Evolutionary conservation across 441 rosid species (phyloP).

Genomic region (Erysimum cheiri): DNA sequence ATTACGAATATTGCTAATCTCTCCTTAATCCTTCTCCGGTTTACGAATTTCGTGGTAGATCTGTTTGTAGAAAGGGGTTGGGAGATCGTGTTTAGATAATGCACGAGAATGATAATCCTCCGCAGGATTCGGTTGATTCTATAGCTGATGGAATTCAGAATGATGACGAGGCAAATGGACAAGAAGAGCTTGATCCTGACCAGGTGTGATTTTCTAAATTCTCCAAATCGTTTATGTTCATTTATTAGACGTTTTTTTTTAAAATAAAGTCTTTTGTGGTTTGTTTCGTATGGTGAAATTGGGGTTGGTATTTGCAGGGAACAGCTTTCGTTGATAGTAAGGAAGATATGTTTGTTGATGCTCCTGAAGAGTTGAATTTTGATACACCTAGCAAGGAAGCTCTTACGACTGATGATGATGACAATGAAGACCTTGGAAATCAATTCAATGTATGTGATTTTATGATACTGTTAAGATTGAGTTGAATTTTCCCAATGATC

Average conservation of each 20-base stretch:
- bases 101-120: constrained; percentile 55
- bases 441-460: constrained; percentile 53
- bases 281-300: background rate
- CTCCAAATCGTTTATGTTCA: background rate
- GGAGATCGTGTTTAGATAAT: constrained; percentile 45
- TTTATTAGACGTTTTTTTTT: background rate
- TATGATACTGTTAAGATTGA: too few relatives aligned
- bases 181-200: constrained; percentile 39
- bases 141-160: constrained; percentile 31
- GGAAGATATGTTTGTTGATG: constrained; percentile 95
- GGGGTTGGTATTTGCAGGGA: constrained; percentile 15
- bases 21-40: background rate
- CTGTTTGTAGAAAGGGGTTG: constrained; percentile 33
- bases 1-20: constrained; percentile 4
- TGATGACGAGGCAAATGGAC: constrained; percentile 41
- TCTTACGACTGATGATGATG: constrained; percentile 48
- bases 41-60: constrained; percentile 40
- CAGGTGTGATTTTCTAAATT: constrained; percentile 47
- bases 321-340: constrained; percentile 54
- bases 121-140: constrained; percentile 37
- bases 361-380: constrained; percentile 69
- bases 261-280: background rate
- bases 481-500: background rate
- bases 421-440: constrained; percentile 49
- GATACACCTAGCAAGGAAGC: constrained; percentile 47